Evolutionary conservation across 441 rosid species (phyloP).

Genomic region (Erodium texanum): DNA sequence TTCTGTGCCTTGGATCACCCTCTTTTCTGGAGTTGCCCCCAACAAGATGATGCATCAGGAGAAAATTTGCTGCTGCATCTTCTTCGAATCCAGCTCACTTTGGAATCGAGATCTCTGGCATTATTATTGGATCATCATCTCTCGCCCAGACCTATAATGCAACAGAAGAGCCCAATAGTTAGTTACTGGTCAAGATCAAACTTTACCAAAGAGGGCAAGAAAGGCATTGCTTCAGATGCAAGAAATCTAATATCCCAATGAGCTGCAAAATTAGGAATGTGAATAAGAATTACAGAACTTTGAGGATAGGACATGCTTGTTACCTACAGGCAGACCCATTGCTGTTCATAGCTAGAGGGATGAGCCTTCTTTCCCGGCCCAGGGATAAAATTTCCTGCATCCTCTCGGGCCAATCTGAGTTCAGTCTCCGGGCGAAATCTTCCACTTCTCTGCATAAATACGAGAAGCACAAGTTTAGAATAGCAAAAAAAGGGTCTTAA

Average conservation of each 20-base stretch:
- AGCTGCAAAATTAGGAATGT: too few relatives aligned
- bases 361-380: constrained; percentile 38
- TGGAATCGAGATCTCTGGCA: not conserved
- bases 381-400: constrained; percentile 48
- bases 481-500: not conserved
- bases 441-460: constrained; percentile 43
- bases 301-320: not conserved
- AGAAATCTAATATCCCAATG: too few relatives aligned
- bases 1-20: not conserved
- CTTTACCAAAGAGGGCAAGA: too few relatives aligned
- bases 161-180: too few relatives aligned
- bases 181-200: too few relatives aligned
- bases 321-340: constrained; percentile 33
- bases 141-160: not conserved
- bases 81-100: not conserved
- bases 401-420: constrained; percentile 65
- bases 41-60: not conserved
- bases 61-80: not conserved
- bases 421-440: constrained; percentile 59
- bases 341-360: constrained; percentile 30
- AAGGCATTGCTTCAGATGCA: too few relatives aligned
- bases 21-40: not conserved
- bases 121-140: not conserved
- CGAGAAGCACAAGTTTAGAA: not conserved
- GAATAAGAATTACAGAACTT: too few relatives aligned